These are phyloP conservation scores for Gigaspora rosea DNA, from an alignment of 192 early-diverging fungal species.

Conservation along the genomic window DNA sequence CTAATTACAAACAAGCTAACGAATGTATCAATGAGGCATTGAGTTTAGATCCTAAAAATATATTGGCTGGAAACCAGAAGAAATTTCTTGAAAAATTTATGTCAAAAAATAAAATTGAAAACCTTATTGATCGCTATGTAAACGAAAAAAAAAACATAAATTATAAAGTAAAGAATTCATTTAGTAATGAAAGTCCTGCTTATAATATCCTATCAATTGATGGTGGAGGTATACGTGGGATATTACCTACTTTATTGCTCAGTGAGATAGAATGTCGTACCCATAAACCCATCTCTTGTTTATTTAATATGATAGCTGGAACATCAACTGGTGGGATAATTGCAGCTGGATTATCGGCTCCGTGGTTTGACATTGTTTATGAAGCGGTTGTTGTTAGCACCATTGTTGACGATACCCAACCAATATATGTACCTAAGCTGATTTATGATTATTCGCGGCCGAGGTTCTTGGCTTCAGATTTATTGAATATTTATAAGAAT, in stretches of 20 bases:
- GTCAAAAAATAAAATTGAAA: no score
- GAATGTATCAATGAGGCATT: background rate
- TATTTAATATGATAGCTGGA: constrained; percentile 17
- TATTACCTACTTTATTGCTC: constrained; percentile 14
- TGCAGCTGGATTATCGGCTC: no score
- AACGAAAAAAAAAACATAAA: no score
- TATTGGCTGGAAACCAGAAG: background rate
- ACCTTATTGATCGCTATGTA: no score
- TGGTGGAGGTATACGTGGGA: background rate
- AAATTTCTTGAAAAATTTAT: no score
- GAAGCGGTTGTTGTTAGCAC: no score
- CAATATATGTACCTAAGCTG: no score
- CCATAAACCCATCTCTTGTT: background rate
- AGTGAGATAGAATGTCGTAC: background rate
- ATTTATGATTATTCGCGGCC: no score
- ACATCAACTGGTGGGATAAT: background rate
- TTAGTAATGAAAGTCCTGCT: background rate
- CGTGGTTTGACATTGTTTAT: no score
- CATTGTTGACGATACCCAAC: no score
- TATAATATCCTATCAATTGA: background rate
- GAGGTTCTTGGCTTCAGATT: background rate
- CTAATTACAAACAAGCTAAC: background rate
- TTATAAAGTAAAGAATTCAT: no score
- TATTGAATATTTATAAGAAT: background rate
- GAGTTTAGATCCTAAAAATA: background rate